Base-by-base conservation (phyloP, 768 basidiomycete genomes). In the Boletellus ananas region DNA sequence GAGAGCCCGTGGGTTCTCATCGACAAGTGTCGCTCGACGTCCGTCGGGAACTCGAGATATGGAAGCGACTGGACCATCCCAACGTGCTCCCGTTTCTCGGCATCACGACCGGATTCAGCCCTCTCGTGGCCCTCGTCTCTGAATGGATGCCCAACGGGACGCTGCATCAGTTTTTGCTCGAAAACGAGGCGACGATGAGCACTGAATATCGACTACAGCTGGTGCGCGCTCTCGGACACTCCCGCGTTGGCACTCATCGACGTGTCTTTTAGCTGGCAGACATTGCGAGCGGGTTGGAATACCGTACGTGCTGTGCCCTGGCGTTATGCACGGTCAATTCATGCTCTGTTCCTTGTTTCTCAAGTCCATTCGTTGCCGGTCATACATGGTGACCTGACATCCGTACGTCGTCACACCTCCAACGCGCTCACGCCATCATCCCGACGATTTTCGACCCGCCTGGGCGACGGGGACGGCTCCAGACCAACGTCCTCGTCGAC, bases 401-500 rank as follows among this genome's bases (percentile, higher is more conserved):
- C 55, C 6, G 56, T 57, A 57, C 35, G 56, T 40, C 29, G 23
- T 16, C 39, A 5, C 23, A 3, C 1, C 21, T 1, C 16, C 6
- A 20, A 10, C 18, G 21, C n/a, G 16, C 8, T 21, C 21, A 3
- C 35, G 18, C 8, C 4, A 29, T 11, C 10, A 29, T 29, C 6
- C 10, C 29, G 7, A 29, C 29, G 29, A 29, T 29, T 29, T 8
- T 7, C 29, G 7, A 29, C 29, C 29, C 10, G 29, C 10, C 29
- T 3, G 29, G 29, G 29, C 29, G 29, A 29, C 29, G 29, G 29
- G 29, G 29, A 8, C 3, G 29, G 3, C 8, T 7, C 17, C 23
- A 57, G 56, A 45, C 49, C 10, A 57, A 57, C n/a, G 57, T 57
- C 38, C 56, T 57, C 35, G 31, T 57, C 12, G 56, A 57, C 14